Evolutionary conservation across 2,329 filamentous ascomycete species (phyloP).

Genomic region (Epichloe brachyelytri): DNA sequence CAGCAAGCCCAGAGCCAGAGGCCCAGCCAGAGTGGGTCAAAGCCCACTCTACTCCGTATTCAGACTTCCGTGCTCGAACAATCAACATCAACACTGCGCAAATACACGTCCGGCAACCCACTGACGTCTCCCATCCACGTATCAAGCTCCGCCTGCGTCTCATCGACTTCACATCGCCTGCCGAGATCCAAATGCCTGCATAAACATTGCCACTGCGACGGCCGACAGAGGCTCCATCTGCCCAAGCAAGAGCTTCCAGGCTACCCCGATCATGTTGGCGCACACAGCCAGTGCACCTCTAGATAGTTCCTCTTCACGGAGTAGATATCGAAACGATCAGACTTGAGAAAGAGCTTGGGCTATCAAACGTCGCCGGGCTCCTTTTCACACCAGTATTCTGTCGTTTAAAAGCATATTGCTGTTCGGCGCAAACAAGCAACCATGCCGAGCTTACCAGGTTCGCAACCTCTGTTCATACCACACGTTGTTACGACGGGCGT

Average conservation of each 20-base stretch:
- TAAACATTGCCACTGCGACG: conserved; percentile 2
- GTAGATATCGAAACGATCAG: conserved; percentile 18
- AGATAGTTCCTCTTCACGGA: conserved; percentile 23
- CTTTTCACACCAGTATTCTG: no score
- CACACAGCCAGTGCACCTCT: conserved; percentile 21
- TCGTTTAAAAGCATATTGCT: neutral
- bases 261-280: conserved; percentile 30
- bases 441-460: conserved; percentile 47
- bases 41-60: no score
- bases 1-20: neutral
- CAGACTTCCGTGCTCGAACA: neutral
- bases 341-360: neutral
- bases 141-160: neutral
- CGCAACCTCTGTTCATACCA: conserved; percentile 12
- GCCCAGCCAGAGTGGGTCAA: no score
- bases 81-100: neutral
- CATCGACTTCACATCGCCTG: neutral
- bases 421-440: conserved; percentile 12
- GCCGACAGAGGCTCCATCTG: conserved; percentile 5
- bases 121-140: neutral
- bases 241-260: conserved; percentile 15
- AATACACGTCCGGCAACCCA: neutral
- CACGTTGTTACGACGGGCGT: no score
- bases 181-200: conserved; percentile 1
- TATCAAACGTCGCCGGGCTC: neutral